Conservation (phyloP, 495 filamentous ascomycete genomes). For the Tuber borchii region DNA sequence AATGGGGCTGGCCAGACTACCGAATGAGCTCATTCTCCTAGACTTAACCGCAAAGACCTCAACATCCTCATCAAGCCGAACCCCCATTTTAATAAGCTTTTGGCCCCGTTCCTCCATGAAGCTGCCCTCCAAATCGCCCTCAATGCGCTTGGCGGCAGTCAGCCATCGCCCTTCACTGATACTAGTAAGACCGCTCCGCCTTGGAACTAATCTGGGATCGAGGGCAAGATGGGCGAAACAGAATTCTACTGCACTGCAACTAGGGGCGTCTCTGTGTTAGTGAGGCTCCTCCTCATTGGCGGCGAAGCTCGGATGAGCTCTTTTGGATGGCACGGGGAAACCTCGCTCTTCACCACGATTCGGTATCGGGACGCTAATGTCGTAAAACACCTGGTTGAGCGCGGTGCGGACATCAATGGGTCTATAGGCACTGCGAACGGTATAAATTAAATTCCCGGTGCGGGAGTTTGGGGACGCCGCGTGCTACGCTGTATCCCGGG, state of each 20-base stretch:
- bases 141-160: background rate
- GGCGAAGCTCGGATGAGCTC: background rate
- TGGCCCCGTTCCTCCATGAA: constrained; percentile 20
- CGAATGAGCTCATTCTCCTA: constrained; percentile 34
- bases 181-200: constrained; percentile 1
- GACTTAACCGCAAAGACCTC: constrained; percentile 22
- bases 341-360: background rate
- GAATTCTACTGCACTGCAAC: constrained; percentile 4
- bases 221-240: constrained; percentile 3
- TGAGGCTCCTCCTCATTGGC: background rate
- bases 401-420: constrained; percentile 7
- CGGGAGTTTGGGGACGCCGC: background rate
- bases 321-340: background rate
- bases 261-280: background rate
- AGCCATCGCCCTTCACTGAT: background rate
- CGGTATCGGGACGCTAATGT: background rate
- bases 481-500: no score
- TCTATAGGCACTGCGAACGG: background rate
- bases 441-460: background rate
- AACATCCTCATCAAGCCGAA: constrained; percentile 19
- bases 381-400: background rate
- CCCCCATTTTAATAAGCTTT: constrained; percentile 18
- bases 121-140: constrained; percentile 6
- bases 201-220: constrained; percentile 2
- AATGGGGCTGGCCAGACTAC: constrained; percentile 3